Evolutionary conservation across 176 grass and related monocot species (phyloP), one percentile per base, ranked within the genome.

Genomic region (Bothriochloa decipiens): DNA sequence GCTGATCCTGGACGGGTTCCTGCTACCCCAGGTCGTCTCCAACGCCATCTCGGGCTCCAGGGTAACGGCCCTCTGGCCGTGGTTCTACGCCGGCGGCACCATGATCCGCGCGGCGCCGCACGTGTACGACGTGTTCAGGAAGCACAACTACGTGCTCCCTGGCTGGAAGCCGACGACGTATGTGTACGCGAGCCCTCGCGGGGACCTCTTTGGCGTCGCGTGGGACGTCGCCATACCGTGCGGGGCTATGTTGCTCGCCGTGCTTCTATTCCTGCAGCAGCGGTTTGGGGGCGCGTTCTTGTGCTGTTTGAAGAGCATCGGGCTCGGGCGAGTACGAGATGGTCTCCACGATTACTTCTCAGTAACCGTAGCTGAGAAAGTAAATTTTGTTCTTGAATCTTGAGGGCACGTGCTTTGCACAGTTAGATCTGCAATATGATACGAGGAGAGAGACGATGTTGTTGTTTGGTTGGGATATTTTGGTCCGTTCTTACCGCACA

Each of bases 201-300:
- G 70, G 33, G 79, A 70, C 33, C 65, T 36, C 47, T 81, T 57
- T 32, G 79, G 79, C 13, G 65, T 57, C 79, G 79, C 65, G 33
- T 81, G 79, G 79, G 79, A 81, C 65, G 46, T 70, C 32, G 79
- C 29, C 6, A 57, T 93, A 8, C 88, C 92, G 29, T 88, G 80
- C 26, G 85, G 76, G 68, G 84, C 82, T 12, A 15, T 77, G 67
- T 5, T 90, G 46, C 89, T 97, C 63, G 87, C 71, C 15, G 20
- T 41, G 36, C 1, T 91, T 20, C 43, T 95, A 6, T 94, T 75
- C 86, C 72, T 91, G 78, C 95, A 97, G 85, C 95, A 97, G 85
- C 78, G 67, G 2, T 49, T 67, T 50, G 87, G 87, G 27, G 90
- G 89, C 4, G 50, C 55, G 25, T 55, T 78, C 28, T 22, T 86